Evolutionary conservation across 2,329 filamentous ascomycete species (phyloP).

Genomic region (Aspergillus aculeatinus): DNA sequence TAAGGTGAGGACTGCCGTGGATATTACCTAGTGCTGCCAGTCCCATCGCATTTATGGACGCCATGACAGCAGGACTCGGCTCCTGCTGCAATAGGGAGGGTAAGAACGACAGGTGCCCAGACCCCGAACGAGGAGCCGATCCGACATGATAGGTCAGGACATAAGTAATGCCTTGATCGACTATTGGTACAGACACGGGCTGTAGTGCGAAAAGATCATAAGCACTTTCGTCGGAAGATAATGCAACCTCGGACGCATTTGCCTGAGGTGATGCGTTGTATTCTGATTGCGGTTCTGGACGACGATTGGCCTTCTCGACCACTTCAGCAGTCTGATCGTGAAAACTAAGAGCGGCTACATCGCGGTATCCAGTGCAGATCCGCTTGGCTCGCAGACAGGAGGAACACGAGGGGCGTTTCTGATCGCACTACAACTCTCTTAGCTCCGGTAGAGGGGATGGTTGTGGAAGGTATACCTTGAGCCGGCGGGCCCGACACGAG

Average conservation of each 20-base stretch:
- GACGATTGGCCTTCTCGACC: neutral
- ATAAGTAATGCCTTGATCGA: neutral
- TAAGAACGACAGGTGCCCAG: neutral
- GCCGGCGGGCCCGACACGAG: neutral
- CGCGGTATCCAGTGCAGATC: neutral
- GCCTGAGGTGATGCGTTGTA: neutral
- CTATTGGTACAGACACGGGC: neutral
- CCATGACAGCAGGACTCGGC: neutral
- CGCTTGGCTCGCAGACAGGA: neutral
- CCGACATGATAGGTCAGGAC: neutral
- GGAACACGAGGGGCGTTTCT: neutral
- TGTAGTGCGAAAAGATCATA: neutral
- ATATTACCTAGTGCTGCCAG: neutral
- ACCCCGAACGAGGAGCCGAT: neutral
- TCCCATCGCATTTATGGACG: neutral
- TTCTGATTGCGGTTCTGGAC: neutral
- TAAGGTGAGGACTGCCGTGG: neutral
- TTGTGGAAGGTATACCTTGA: neutral
- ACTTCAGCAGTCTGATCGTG: neutral
- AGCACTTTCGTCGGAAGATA: neutral
- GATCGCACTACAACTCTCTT: neutral
- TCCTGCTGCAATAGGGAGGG: neutral
- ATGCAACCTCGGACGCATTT: neutral
- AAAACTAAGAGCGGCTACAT: neutral
- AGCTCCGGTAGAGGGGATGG: neutral